These are phyloP conservation scores for Talaromyces nanjingensis DNA, from an alignment of 495 filamentous ascomycete species.

Conservation along the genomic window DNA sequence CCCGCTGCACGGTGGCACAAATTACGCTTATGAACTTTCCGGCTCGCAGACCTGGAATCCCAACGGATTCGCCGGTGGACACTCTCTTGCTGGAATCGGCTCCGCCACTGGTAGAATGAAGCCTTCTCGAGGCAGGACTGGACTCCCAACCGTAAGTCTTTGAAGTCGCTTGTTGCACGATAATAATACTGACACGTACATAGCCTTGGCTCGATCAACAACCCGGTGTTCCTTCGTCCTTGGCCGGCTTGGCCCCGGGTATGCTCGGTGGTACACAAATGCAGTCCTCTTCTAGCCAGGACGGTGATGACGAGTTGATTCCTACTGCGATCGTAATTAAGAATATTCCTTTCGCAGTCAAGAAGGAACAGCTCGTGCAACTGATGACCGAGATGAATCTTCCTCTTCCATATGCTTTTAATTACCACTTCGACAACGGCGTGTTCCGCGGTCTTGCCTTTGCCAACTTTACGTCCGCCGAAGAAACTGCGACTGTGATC, in stretches of 20 bases:
- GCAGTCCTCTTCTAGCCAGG: slow-evolving; percentile 43
- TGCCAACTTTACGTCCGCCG: slow-evolving; percentile 93
- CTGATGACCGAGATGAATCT: slow-evolving; percentile 89
- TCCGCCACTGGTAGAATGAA: slow-evolving; percentile 52
- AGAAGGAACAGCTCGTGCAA: slow-evolving; percentile 88
- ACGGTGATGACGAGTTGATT: slow-evolving; percentile 77
- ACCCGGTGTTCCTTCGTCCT: slow-evolving; percentile 45
- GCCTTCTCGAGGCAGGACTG: slow-evolving; percentile 44
- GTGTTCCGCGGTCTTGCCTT: slow-evolving; percentile 95
- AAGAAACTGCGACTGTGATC: slow-evolving; percentile 89
- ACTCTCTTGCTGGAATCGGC: slow-evolving; percentile 46
- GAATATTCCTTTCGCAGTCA: slow-evolving; percentile 97
- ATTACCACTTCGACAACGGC: slow-evolving; percentile 98
- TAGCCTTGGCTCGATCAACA: slow-evolving; percentile 58
- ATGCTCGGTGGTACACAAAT: slow-evolving; percentile 45
- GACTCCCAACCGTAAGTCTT: slow-evolving; percentile 52
- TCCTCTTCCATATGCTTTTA: slow-evolving; percentile 95
- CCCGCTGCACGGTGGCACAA: slow-evolving; percentile 41
- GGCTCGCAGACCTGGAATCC: slow-evolving; percentile 64
- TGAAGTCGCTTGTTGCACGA: background rate
- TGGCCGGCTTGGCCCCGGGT: slow-evolving; percentile 46
- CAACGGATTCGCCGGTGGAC: slow-evolving; percentile 44
- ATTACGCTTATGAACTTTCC: slow-evolving; percentile 53
- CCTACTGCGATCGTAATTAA: slow-evolving; percentile 99
- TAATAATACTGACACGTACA: slow-evolving; percentile 13